Evolutionary conservation across 2,329 filamentous ascomycete species (phyloP).

Genomic region (Fusarium haematococcum): DNA sequence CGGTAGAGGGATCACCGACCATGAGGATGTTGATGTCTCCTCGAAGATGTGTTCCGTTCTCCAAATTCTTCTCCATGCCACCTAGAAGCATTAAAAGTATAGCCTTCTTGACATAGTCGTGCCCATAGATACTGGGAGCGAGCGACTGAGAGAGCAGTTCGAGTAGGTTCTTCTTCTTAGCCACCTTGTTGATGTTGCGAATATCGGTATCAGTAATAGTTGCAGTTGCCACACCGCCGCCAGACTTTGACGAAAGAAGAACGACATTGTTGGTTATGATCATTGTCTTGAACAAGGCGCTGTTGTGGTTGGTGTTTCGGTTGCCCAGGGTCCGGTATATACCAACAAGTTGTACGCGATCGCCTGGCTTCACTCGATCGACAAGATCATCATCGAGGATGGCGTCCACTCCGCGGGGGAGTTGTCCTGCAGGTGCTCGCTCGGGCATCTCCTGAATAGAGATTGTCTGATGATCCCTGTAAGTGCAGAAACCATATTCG

Average conservation of each 20-base stretch:
- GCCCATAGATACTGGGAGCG: constrained; percentile 95
- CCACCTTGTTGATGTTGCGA: constrained; percentile 97
- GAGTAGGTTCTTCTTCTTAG: constrained; percentile 94
- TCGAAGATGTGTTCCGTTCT: constrained; percentile 96
- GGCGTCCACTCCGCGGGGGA: constrained; percentile 95
- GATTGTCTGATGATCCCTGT: constrained; percentile 96
- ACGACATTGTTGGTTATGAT: constrained; percentile 96
- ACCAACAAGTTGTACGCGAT: constrained; percentile 96
- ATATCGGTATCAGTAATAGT: constrained; percentile 97
- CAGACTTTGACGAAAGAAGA: constrained; percentile 93
- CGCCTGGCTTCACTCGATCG: constrained; percentile 93
- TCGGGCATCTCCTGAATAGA: constrained; percentile 99
- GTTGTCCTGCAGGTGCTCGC: constrained; percentile 91
- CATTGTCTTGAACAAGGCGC: constrained; percentile 93
- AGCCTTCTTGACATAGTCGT: constrained; percentile 98
- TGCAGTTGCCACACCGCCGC: constrained; percentile 90
- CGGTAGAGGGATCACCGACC: constrained; percentile 98
- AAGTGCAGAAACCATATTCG: constrained; percentile 95
- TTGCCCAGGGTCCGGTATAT: constrained; percentile 96
- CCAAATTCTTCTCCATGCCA: constrained; percentile 97
- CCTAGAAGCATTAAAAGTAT: constrained; percentile 95
- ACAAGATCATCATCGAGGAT: constrained; percentile 97
- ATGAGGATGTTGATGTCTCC: constrained; percentile 99
- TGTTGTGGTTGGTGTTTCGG: constrained; percentile 89
- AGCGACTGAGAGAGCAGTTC: constrained; percentile 93